Conservation (phyloP, 1,284 basidiomycete genomes). For the Bondarzewia mesenterica region DNA sequence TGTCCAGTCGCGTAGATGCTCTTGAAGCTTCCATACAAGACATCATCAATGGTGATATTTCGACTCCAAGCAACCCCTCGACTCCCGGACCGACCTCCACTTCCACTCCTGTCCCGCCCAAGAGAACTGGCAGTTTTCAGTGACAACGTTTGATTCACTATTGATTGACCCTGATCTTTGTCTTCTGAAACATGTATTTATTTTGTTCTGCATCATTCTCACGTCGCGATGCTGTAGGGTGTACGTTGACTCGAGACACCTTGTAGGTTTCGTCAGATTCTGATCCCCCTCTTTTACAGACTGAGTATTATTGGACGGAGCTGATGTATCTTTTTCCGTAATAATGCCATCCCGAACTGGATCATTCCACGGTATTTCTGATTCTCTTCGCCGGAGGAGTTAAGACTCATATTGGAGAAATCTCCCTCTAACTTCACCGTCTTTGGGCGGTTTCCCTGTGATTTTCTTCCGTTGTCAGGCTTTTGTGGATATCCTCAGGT, state of each 20-base stretch:
- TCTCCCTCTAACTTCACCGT: no score
- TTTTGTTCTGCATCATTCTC: no score
- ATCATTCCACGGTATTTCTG: no score
- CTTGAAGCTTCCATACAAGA: slow-evolving; percentile 77
- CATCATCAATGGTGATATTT: slow-evolving; percentile 65
- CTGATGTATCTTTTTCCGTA: no score
- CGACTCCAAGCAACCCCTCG: slow-evolving; percentile 7
- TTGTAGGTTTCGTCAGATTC: not conserved
- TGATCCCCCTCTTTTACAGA: no score
- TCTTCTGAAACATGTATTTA: not conserved
- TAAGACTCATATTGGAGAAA: no score
- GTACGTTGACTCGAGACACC: not conserved
- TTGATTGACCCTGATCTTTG: not conserved
- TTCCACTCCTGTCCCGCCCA: slow-evolving; percentile 1
- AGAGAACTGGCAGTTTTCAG: slow-evolving; percentile 4
- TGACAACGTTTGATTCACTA: not conserved
- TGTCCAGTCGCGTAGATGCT: slow-evolving; percentile 78
- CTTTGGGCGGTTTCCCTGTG: no score
- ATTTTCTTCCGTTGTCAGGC: no score
- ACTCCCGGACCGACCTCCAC: slow-evolving; percentile 4
- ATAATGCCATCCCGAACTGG: no score
- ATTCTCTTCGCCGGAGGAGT: no score
- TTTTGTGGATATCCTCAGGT: no score
- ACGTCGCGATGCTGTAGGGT: not conserved
- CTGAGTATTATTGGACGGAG: no score